Evolutionary conservation across 495 filamentous ascomycete species (phyloP), one percentile per base, ranked within the genome.

Genomic region (Cairneyella variabilis): DNA sequence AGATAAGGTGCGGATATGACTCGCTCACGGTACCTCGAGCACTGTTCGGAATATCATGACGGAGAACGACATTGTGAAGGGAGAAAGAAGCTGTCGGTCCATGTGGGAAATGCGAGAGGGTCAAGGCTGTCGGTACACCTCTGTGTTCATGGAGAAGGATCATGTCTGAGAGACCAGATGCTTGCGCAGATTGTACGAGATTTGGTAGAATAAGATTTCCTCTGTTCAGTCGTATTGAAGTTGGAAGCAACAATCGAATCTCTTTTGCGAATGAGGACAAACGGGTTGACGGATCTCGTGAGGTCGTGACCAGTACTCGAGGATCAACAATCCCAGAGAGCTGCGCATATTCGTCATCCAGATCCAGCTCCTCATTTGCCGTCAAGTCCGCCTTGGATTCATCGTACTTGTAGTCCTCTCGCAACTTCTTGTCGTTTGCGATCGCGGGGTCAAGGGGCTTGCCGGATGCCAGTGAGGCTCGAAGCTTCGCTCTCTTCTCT

Each of bases 341-440:
- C 51, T 90, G 80, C 12, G 85, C 80, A 66, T 96, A 96, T 76
- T 99, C 93, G 65, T 99, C 93, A 67, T 99, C 93, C n/a, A 99
- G 72, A 57, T 89, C 86, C 38, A 91, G 66, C 9, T 71, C 70
- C 39, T 88, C 86, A 38, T 89, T 82, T 16, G 65, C 61, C 28
- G 72, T 79, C 43, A 76, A 66, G 38, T 88, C 83, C 11, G 76
- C 69, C 11, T 79, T 68, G 4, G 88, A 86, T 66, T 95, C 91
- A 63, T 99, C 93, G 66, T 89, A 99, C 62, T 91, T 91, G 74
- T 86, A 97, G 66, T 97, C 90, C 59, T 87, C 81, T 3, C 92
- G 86, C 10, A 97, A 74, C 23, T 78, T 63, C 67, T 87, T 90
- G 66, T 99, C 95, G 63, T 96, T 86, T 46, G 90, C 93, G 56